Conservation (phyloP, 2,329 filamentous ascomycete genomes). For the Aspergillus piperis region DNA sequence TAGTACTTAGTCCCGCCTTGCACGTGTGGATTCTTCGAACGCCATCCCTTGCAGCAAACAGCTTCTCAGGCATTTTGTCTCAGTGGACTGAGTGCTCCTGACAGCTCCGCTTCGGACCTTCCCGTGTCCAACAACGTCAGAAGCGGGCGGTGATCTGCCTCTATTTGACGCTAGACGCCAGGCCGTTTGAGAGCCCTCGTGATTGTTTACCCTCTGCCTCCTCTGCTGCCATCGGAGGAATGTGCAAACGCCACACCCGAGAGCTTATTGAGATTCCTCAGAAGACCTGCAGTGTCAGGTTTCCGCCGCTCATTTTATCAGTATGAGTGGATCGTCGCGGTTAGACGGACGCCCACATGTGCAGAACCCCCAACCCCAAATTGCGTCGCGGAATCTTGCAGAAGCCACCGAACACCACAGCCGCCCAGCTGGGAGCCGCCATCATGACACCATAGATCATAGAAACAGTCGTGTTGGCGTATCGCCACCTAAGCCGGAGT, state of each 20-base stretch:
- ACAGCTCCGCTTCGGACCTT: constrained; percentile 23
- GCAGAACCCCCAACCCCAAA: constrained; percentile 24
- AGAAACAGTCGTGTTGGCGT: not conserved
- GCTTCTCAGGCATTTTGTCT: constrained; percentile 2
- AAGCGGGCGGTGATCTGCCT: not conserved
- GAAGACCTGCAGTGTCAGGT: not conserved
- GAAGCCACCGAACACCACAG: constrained; percentile 1
- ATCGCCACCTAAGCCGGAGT: not conserved
- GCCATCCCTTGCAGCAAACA: constrained; percentile 17
- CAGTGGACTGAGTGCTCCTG: constrained; percentile 5
- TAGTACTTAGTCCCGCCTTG: constrained; percentile 10
- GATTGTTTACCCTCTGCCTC: not conserved
- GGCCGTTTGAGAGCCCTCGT: not conserved
- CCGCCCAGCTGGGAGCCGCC: not conserved
- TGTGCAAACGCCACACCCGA: constrained; percentile 6
- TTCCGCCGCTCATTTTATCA: constrained; percentile 6
- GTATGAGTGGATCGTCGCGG: constrained; percentile 16
- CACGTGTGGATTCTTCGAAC: constrained; percentile 10
- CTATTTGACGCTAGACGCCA: not conserved
- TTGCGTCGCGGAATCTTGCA: constrained; percentile 21
- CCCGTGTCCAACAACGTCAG: constrained; percentile 20
- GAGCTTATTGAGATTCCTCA: not conserved
- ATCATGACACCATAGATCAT: not conserved
- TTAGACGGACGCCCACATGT: constrained; percentile 21
- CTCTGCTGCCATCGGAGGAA: not conserved